These are phyloP conservation scores for Paraleonurus japonicus DNA, from an alignment of 257 asterid genomes.

Conservation along the genomic window DNA sequence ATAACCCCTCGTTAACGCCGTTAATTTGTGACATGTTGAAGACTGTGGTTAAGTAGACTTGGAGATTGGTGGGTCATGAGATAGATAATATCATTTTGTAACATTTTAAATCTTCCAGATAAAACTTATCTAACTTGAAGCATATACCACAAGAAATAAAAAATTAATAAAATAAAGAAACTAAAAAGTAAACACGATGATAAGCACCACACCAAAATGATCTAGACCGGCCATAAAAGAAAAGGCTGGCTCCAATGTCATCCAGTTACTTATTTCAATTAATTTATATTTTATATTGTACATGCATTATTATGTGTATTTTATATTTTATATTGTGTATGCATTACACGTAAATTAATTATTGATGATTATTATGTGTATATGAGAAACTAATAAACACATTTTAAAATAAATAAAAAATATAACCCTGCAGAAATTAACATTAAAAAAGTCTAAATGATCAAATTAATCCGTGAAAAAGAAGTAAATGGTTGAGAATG, in stretches of 20 bases:
- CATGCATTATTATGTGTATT: too few species aligned
- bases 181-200: conserved; percentile 11
- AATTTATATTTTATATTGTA: too few species aligned
- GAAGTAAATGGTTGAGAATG: conserved; percentile 36
- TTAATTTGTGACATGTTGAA: too few species aligned
- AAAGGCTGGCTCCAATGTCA: conserved; percentile 5
- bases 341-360: neutral
- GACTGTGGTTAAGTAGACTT: too few species aligned
- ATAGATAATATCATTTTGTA: conserved; percentile 33
- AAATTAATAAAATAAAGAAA: neutral
- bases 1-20: too few species aligned
- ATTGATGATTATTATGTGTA: too few species aligned
- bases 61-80: conserved; percentile 39
- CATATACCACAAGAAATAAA: conserved; percentile 33
- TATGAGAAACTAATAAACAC: too few species aligned
- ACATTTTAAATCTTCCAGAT: conserved; percentile 27
- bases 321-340: too few species aligned
- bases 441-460: too few species aligned
- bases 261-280: neutral
- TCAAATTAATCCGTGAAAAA: conserved; percentile 35
- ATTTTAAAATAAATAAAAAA: too few species aligned
- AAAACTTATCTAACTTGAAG: conserved; percentile 35
- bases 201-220: conserved; percentile 29
- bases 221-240: conserved; percentile 25
- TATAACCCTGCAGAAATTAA: too few species aligned